Base-by-base conservation (phyloP, 75 land plant genomes). In the Sequoia sempervirens region DNA sequence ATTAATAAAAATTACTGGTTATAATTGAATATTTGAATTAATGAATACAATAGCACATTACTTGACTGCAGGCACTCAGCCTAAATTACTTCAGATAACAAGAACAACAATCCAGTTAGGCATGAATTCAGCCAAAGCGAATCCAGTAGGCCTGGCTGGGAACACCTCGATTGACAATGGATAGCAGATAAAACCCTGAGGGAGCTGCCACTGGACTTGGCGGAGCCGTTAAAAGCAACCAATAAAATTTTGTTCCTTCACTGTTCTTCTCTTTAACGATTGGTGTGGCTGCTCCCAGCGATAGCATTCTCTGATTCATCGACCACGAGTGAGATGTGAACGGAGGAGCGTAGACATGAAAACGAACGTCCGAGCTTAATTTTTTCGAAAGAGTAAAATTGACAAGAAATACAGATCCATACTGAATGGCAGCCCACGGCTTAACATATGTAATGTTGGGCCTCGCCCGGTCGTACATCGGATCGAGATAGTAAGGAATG, bases 231-330 rank as follows among this genome's bases (percentile, higher is more conserved):
- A 81, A 56, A 26, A 41, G 79, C 2, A 82, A 82, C 43, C 58
- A 40, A 79, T 85, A 85, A 50, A 2, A 50, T 13, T 5, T 56
- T 0, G 0, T 20, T 20, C 20, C 23, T 10, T 50, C 10, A 7
- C 26, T 30, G 15, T n/a, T 10, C 2, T 45, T 41, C 6, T 45
- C 52, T 7, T 15, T 34, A 1, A 37, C 23, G 11, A 40, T 47
- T 30, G 11, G 28, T 50, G 26, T 2, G 7, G 76, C 76, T 14
- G 41, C 5, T 5, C 43, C 18, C 83, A 90, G 82, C 38, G 85
- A 86, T 68, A 94, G 68, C 93, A 90, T 37, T 86, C 93, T 90
- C 83, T 95, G 97, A 58, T 92, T 91, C 91, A 86, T 86, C 14
- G 88, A 84, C 52, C 83, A 87, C 0, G 90, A 86, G 78, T 93